Conservation (phyloP, 1,139 yeast species). For the Yamadazyma atlantica region DNA sequence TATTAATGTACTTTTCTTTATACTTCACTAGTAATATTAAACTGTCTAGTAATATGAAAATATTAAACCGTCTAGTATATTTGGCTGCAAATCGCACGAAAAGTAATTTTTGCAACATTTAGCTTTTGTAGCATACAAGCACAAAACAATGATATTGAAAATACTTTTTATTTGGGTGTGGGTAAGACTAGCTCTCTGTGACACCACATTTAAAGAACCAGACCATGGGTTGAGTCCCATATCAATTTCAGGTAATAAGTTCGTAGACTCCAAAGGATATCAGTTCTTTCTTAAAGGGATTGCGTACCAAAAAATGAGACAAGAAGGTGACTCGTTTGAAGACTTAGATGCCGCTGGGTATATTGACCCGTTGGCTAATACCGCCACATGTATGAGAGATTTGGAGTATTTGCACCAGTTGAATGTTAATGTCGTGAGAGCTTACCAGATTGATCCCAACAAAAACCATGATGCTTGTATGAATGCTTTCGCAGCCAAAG, state of each 20-base stretch:
- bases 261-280: slow-evolving; percentile 41
- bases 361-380: slow-evolving; percentile 54
- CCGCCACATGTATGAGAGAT: slow-evolving; percentile 50
- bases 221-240: neutral
- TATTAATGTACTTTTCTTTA: too few species aligned
- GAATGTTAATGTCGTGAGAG: slow-evolving; percentile 54
- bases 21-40: too few species aligned
- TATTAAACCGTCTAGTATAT: too few species aligned
- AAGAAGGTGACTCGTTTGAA: slow-evolving; percentile 27
- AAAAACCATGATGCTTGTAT: slow-evolving; percentile 56
- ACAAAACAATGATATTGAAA: too few species aligned
- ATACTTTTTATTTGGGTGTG: neutral
- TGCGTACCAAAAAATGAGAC: slow-evolving; percentile 54
- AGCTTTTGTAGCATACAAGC: too few species aligned
- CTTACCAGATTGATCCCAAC: slow-evolving; percentile 53
- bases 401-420: slow-evolving; percentile 45
- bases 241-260: slow-evolving; percentile 27
- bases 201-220: too few species aligned
- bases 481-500: slow-evolving; percentile 50
- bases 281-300: slow-evolving; percentile 61
- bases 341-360: slow-evolving; percentile 31
- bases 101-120: too few species aligned
- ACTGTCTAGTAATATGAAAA: too few species aligned
- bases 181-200: too few species aligned
- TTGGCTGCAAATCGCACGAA: too few species aligned